Base-by-base conservation (phyloP, 208 protist species). In the Leishmania martiniquensis region DNA sequence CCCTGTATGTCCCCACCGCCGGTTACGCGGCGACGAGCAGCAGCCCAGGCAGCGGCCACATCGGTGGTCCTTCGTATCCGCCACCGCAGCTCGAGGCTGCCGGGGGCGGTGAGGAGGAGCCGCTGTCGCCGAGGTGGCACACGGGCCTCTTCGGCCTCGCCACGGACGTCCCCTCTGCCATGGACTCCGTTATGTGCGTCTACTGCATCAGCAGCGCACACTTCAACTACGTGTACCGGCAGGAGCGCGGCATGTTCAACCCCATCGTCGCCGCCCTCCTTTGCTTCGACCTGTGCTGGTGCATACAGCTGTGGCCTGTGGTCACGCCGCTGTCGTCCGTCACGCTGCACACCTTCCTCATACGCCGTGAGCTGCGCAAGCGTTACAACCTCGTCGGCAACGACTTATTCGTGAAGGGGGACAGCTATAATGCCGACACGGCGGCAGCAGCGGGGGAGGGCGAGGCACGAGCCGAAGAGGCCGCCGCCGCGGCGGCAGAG, bases 131-230 rank as follows among this genome's bases (percentile, higher is more conserved):
- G 13, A 39, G 20, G 72, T 86, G 82, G 82, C 44, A 68, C 57
- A 84, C 83, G 7, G 78, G 78, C 7, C 49, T 87, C 13, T 87
- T 76, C 42, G 77, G 77, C 17, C 72, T 81, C 20, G 55, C 15
- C 44, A 47, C 62, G 34, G 80, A 84, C 76, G 47, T 75, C n/a
- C 71, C 37, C 9, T 77, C 72, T 22, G 72, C 75, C 15, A 68
- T 80, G 32, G 78, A 84, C 45, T 44, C 78, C 10, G 77, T 80
- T 42, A 22, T 87, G 20, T 87, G 83, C 51, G 45, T 47, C 17
- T 78, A 78, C 65, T 83, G 75, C 72, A 76, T 80, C 62, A 83
- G 68, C 66, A 81, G 77, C 60, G 62, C 78, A 12, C 78, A 87
- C 47, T 87, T 84, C 60, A 79, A 82, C 34, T 39, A 67, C 9